Evolutionary conservation across 306 rosid genomes (phyloP).

Genomic region (Quercus cerris): DNA sequence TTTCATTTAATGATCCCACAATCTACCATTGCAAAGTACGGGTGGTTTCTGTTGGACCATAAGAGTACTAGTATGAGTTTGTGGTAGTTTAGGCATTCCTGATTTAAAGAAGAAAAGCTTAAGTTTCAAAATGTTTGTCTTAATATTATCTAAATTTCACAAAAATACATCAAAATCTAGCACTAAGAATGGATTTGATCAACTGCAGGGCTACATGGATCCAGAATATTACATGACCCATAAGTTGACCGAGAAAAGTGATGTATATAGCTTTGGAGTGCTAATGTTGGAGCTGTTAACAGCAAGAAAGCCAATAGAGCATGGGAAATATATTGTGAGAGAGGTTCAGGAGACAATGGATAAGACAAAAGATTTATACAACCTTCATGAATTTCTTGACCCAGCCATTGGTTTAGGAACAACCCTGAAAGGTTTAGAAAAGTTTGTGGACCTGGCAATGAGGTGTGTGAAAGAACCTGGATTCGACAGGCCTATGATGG

Average conservation of each 20-base stretch:
- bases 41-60: no score
- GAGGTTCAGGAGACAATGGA: constrained; percentile 55
- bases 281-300: constrained; percentile 71
- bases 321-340: constrained; percentile 66
- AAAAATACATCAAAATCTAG: constrained; percentile 1
- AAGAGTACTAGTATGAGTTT: no score
- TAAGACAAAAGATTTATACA: constrained; percentile 44
- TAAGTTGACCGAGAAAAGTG: constrained; percentile 57
- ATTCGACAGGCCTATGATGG: constrained; percentile 64
- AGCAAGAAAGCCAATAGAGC: constrained; percentile 68
- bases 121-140: neutral
- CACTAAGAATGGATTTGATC: constrained; percentile 1
- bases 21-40: no score
- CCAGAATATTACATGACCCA: no score
- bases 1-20: no score
- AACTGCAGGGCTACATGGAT: constrained; percentile 56
- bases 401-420: constrained; percentile 29
- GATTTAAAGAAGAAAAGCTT: neutral
- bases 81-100: no score
- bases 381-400: constrained; percentile 29
- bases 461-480: constrained; percentile 59
- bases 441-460: constrained; percentile 59
- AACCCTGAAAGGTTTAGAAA: constrained; percentile 47
- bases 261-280: constrained; percentile 79
- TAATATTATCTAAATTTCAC: neutral